phyloP scores from a whole-genome alignment of 2,329 filamentous ascomycete species.

The Thermoascus crustaceus region DNA sequence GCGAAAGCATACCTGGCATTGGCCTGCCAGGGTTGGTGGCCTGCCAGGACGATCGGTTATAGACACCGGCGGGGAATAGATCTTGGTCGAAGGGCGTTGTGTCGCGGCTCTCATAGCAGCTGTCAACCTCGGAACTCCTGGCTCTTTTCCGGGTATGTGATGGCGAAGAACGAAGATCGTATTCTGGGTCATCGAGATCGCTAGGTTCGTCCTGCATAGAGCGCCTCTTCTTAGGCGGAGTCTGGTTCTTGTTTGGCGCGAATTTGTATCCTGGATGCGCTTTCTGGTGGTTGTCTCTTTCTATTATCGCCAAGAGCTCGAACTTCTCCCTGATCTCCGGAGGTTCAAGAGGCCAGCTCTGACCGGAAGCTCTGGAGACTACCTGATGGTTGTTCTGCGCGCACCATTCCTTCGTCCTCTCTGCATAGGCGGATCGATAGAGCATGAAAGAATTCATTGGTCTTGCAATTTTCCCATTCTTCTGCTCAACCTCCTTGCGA shows the following conservation, averaged over 20 bases:
- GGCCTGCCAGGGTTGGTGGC: slow-evolving; percentile 44
- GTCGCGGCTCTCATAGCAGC: slow-evolving; percentile 22
- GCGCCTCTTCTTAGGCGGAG: slow-evolving; percentile 42
- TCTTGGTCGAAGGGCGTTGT: slow-evolving; percentile 29
- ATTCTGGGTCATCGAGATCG: slow-evolving; percentile 28
- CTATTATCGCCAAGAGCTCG: slow-evolving; percentile 67
- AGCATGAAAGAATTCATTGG: slow-evolving; percentile 99
- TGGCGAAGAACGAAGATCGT: slow-evolving; percentile 13
- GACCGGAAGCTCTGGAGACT: slow-evolving; percentile 78
- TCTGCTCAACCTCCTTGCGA: slow-evolving; percentile 59
- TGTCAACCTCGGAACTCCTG: slow-evolving; percentile 20
- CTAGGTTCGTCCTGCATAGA: slow-evolving; percentile 30
- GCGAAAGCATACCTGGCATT: slow-evolving; percentile 39
- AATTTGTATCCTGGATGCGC: slow-evolving; percentile 94
- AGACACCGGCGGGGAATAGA: slow-evolving; percentile 15
- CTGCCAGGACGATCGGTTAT: slow-evolving; percentile 44
- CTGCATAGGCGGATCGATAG: slow-evolving; percentile 87
- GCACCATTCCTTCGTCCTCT: slow-evolving; percentile 73
- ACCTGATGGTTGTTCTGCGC: slow-evolving; percentile 87
- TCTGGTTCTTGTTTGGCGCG: slow-evolving; percentile 63
- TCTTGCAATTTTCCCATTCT: slow-evolving; percentile 71
- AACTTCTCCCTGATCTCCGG: slow-evolving; percentile 65
- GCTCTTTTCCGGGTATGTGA: slow-evolving; percentile 15
- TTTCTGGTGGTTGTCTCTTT: slow-evolving; percentile 73
- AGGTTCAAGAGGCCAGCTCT: slow-evolving; percentile 77